phyloP scores from a whole-genome alignment of 345 rosid species.

The Nasturtium officinale region DNA sequence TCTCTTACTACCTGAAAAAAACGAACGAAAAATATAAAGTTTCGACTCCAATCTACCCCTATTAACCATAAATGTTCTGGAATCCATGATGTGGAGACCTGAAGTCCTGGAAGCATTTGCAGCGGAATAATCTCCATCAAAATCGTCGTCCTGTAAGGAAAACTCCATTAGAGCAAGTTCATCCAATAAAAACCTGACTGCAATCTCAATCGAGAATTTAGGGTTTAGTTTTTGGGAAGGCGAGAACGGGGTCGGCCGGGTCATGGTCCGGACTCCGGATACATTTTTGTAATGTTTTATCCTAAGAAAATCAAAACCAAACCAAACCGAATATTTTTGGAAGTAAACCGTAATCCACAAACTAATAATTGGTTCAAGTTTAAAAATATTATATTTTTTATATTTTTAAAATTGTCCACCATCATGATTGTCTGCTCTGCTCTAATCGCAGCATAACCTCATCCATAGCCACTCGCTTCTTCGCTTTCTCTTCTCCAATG shows the following conservation, averaged over 20 bases:
- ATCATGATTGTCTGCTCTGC: background rate
- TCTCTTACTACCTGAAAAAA: conserved; percentile 62
- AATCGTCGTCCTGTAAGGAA: conserved; percentile 75
- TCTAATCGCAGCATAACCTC: conserved; percentile 1
- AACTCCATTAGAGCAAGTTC: conserved; percentile 32
- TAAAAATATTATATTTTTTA: background rate
- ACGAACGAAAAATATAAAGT: background rate
- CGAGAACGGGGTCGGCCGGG: conserved; percentile 19
- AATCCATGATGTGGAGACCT: conserved; percentile 46
- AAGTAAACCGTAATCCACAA: conserved; percentile 26
- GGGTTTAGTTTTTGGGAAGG: conserved; percentile 32
- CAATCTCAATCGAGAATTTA: conserved; percentile 7
- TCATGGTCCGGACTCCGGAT: conserved; percentile 1
- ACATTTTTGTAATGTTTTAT: background rate
- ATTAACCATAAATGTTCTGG: background rate
- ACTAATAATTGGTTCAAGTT: background rate
- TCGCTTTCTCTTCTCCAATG: conserved; percentile 46
- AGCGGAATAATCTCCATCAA: conserved; percentile 77
- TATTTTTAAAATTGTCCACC: background rate
- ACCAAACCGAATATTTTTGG: background rate
- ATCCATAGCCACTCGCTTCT: conserved; percentile 30
- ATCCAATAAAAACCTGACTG: background rate
- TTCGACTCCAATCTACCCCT: background rate
- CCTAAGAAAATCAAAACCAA: background rate
- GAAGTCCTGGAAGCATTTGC: conserved; percentile 51